phyloP scores from a whole-genome alignment of 2,329 filamentous ascomycete species.

The Laburnicola sp. region DNA sequence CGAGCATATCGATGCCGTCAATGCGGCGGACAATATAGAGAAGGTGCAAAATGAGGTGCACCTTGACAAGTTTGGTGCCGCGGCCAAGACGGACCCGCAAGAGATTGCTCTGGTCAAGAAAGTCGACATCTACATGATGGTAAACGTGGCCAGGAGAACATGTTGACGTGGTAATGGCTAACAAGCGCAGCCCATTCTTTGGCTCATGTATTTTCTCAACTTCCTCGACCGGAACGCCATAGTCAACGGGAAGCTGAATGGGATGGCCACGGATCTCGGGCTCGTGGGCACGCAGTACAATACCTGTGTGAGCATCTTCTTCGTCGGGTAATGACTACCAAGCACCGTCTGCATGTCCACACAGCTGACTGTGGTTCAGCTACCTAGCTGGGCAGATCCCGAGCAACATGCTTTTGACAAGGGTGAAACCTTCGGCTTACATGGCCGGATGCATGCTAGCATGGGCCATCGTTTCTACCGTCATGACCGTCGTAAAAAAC shows the following conservation, averaged over 20 bases:
- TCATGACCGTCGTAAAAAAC: constrained; percentile 31
- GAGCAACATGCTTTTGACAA: constrained; percentile 49
- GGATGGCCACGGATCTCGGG: constrained; percentile 60
- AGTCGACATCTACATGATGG: constrained; percentile 31
- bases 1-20: constrained; percentile 16
- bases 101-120: constrained; percentile 31
- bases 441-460: constrained; percentile 38
- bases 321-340: constrained; percentile 47
- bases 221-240: constrained; percentile 66
- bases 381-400: constrained; percentile 42
- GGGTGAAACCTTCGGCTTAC: constrained; percentile 34
- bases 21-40: constrained; percentile 3
- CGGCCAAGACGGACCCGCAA: constrained; percentile 22
- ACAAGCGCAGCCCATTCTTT: constrained; percentile 10
- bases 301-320: constrained; percentile 64
- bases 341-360: neutral
- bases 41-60: constrained; percentile 18
- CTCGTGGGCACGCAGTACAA: constrained; percentile 61
- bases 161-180: constrained; percentile 5
- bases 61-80: constrained; percentile 31
- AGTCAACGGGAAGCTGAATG: constrained; percentile 64
- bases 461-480: constrained; percentile 41
- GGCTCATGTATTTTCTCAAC: constrained; percentile 35
- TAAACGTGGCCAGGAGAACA: neutral
- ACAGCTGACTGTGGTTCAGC: constrained; percentile 27